Evolutionary conservation across 768 basidiomycete species (phyloP).

Genomic region (Coprinopsis sp.): DNA sequence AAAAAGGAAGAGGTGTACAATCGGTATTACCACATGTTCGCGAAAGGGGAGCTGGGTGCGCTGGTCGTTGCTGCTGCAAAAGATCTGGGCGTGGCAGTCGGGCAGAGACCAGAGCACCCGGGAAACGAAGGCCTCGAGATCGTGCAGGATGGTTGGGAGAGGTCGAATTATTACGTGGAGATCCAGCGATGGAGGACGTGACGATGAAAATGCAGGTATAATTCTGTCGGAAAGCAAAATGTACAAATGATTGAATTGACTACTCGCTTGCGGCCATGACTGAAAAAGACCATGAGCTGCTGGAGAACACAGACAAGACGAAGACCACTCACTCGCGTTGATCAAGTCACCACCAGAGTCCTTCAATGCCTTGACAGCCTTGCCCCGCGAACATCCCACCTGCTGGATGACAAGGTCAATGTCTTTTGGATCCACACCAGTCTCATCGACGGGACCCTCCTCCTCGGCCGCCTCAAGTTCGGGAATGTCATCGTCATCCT

Average conservation of each 20-base stretch:
- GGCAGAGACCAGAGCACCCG: slow-evolving; percentile 21
- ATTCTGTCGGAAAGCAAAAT: slow-evolving; percentile 25
- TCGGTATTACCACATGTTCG: slow-evolving; percentile 97
- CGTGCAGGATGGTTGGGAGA: slow-evolving; percentile 76
- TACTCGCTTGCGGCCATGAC: slow-evolving; percentile 94
- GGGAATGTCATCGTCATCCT: slow-evolving; percentile 72
- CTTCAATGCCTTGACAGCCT: slow-evolving; percentile 87
- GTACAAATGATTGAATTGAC: slow-evolving; percentile 30
- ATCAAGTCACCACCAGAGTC: slow-evolving; percentile 92
- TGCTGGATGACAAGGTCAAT: slow-evolving; percentile 89
- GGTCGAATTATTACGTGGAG: slow-evolving; percentile 86
- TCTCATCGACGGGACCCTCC: slow-evolving; percentile 79
- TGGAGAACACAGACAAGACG: neutral
- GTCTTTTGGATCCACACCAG: slow-evolving; percentile 88
- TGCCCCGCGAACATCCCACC: slow-evolving; percentile 86
- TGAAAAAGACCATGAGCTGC: slow-evolving; percentile 25
- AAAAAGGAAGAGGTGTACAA: slow-evolving; percentile 42
- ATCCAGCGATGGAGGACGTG: slow-evolving; percentile 52
- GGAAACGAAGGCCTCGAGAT: slow-evolving; percentile 55
- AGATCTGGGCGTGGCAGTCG: slow-evolving; percentile 51
- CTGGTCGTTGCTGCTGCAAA: slow-evolving; percentile 62
- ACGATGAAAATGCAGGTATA: slow-evolving; percentile 18
- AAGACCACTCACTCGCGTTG: slow-evolving; percentile 79
- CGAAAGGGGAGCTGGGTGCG: slow-evolving; percentile 64
- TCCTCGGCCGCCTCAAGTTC: slow-evolving; percentile 81